A percentile compares a stretch with the other conserved stretches of the same genome.
These are phyloP conservation scores for Neurospora crassa DNA, from an alignment of 2,329 filamentous ascomycete species.

Conservation along the genomic window DNA sequence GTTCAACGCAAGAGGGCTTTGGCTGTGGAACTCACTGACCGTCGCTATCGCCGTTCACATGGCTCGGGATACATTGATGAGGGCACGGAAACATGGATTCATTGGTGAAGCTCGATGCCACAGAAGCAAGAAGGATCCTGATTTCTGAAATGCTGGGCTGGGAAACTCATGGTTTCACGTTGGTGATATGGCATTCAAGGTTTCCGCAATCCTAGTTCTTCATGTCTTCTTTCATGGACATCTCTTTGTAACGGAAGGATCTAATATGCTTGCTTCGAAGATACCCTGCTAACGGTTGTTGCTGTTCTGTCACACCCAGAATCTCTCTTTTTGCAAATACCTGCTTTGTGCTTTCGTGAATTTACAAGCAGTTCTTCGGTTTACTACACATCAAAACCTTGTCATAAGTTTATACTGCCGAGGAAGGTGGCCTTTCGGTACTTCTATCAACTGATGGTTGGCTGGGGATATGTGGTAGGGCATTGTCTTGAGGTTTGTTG, in stretches of 20 bases:
- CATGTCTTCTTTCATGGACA: neutral
- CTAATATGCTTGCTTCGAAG: neutral
- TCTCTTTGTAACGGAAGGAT: neutral
- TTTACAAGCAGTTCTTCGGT: neutral
- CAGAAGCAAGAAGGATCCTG: conserved; percentile 13
- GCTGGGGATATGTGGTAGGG: neutral
- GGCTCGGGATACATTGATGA: conserved; percentile 19
- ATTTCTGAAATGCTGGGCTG: conserved; percentile 10
- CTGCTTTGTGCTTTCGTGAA: neutral
- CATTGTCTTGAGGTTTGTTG: neutral
- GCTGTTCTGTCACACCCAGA: neutral
- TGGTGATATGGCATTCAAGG: neutral
- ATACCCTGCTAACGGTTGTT: neutral
- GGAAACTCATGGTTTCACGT: neutral
- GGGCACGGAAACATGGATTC: conserved; percentile 7
- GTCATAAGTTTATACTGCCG: neutral
- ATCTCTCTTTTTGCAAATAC: neutral
- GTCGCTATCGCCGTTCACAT: conserved; percentile 27
- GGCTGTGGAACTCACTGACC: conserved; percentile 27
- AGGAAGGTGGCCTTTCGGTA: neutral
- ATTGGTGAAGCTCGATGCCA: neutral
- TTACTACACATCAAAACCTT: neutral
- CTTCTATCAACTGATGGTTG: neutral
- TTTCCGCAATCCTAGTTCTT: neutral
- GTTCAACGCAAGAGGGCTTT: conserved; percentile 23